Base-by-base conservation (phyloP, 345 rosid species). In the Gossypium longicalyx region DNA sequence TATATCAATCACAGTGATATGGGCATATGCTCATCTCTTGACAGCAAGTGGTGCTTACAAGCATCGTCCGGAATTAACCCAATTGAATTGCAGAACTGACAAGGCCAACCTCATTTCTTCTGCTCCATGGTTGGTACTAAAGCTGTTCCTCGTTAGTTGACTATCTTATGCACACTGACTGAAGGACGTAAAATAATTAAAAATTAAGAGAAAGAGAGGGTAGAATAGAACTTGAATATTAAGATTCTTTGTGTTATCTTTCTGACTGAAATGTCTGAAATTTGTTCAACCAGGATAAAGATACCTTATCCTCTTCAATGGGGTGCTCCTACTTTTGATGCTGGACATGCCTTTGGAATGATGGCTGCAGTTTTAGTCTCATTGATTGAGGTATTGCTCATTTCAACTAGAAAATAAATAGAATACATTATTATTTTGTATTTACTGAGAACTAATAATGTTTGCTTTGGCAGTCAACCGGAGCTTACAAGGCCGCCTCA, bases 311-410 rank as follows among this genome's bases (percentile, higher is more conserved):
- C 99, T 84, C 98, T 93, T 51, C 94, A 96, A 67, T 96, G 99
- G 99, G 99, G 99, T 69, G 99, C 99, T 52, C 99, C 98, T 65
- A 93, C 91, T 65, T 96, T 96, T 78, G 91, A 96, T 88, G 99
- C 94, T 64, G 97, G 97, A 47, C 99, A 93, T 86, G 91, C 97
- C 72, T 93, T 93, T 25, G 99, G 93, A 67, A 96, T 93, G 99
- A 91, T 96, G 94, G 98, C 98, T 43, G 92, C 99, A 47, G 98
- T 89, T 75, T 72, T 96, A 7, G 99, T 96, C 78, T 96, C 99
- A 12, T 67, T 96, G 77, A 83, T 91, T 51, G 99, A 96, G 99
- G 98, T 95, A 83, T 34, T 57, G 73, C 73, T 63, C 15, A 2
- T 51, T 51, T 59, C 69, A 69, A 51, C 44, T 20, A n/a, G 9